Base-by-base conservation (phyloP, 2,329 filamentous ascomycete species). In the Fusarium palustre region DNA sequence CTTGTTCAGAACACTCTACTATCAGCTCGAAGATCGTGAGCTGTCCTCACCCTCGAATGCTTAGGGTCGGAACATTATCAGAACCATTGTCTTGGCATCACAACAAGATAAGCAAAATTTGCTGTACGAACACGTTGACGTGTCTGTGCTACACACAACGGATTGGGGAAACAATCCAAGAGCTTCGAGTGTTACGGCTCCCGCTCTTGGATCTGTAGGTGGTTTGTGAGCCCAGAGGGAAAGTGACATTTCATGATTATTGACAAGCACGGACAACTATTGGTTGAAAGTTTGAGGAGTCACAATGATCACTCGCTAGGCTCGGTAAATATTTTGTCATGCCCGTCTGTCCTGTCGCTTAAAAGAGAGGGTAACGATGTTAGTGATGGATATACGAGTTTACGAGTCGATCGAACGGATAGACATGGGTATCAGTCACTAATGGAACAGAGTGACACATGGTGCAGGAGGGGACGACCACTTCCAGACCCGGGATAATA, bases 81-180 rank as follows among this genome's bases (percentile, higher is more conserved):
- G 15, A 39, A 24, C 18, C 20, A 53, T n/a, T 43, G 41, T 4
- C 18, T 33, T 24, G 31, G 22, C 39, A 31, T 33, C 33, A 25
- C 24, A 49, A 49, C 8, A 16, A 34, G 13, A 30, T 18, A 28
- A 46, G 43, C 36, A 24, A 25, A 15, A 15, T 33, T 36, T 22
- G 16, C 30, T 20, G n/a, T 43, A n/a, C 20, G 24, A 48, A 9
- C 42, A 30, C 16, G 31, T n/a, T 42, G 54, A 24, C 22, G 22
- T 49, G 54, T 47, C 42, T 42, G 45, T 52, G 36, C 43, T 53
- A 68, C 54, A 55, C 18, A 33, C 11, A 62, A 52, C 47, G 41
- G 46, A 31, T 53, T 16, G 53, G 58, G 49, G 13, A 42, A 33
- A 53, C 47, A 54, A 42, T 45, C 33, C 22, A 53, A 34, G 43